Evolutionary conservation across 2,329 filamentous ascomycete species (phyloP), one percentile per base, ranked within the genome.

Genomic region (Ascochyta koolunga): DNA sequence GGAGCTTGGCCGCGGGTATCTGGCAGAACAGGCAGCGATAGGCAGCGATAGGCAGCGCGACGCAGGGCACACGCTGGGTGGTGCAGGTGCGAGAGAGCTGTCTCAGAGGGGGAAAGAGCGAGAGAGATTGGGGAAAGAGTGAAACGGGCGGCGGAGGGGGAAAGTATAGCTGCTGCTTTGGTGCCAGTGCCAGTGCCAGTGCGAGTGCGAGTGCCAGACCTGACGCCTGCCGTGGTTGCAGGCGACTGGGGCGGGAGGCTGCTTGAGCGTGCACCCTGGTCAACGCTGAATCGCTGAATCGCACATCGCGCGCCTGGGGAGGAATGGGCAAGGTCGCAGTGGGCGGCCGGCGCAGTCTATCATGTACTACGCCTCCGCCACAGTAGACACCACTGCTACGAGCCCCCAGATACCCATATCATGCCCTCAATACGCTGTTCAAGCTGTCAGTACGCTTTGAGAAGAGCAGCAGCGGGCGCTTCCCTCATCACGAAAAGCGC

Each of bases 51-150:
- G 54, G 60, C 54, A 56, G 54, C 58, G 48, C 60, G 51, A 62
- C 56, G 59, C 59, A 59, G 56, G 56, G 58, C 59, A 53, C 57
- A 48, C 37, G 54, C 40, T 40, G 55, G 55, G 64, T 64, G 64
- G 67, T 66, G 65, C 68, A 72, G 67, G 59, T 66, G 68, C 63
- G 61, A 65, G 62, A 54, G 55, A 69, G 67, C 65, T 73, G 73
- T 72, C 72, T 75, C 69, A 70, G 68, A 71, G 71, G 71, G 69
- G 73, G 70, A 74, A 76, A 74, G 69, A 74, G 69, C 65, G 66
- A 68, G 64, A 73, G 67, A 68, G 67, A 72, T 74, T 71, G 68
- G 71, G 72, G 63, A 74, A 72, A 71, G 52, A 56, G 70, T 69
- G 69, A 72, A 73, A 70, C 70, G 68, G 67, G 67, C 66, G 64